Base-by-base conservation (phyloP, 768 basidiomycete species). In the Lentinula detonsa region DNA sequence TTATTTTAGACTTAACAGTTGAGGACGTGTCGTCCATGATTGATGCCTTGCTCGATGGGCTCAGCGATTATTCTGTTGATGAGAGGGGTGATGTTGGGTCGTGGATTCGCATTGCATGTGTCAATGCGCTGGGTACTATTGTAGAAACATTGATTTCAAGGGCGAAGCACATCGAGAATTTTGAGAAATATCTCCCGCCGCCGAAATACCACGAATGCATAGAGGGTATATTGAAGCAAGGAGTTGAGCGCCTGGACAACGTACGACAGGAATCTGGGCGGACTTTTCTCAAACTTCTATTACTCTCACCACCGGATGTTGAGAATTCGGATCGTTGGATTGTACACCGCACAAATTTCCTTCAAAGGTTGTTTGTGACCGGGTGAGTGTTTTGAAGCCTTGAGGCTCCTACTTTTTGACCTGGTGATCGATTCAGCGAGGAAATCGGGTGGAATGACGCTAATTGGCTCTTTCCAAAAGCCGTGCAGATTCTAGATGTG, bases 11-110 rank as follows among this genome's bases (percentile, higher is more conserved):
- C 63, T 65, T 88, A 62, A 74, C 78, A 52, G 71, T 80, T 42
- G 73, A 73, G 40, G 64, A 76, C 40, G 75, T 87, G 55, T 72
- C 75, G 59, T 68, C 75, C 4, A 69, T 92, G 59, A 76, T 88
- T 55, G 75, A 81, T 58, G 79, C 82, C 18, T 69, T 92, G 40
- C 71, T 87, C n/a, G 70, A 68, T n/a, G 95, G 93, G 3, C 73
- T 99, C 57, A 79, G 84, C 18, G 95, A 99, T 75, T 99, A 98
- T 69, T 90, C 92, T 5, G 85, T 84, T 52, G 96, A 99, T 70
- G 91, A 97, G 70, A 86, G 96, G 65, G 96, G 96, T 4, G 97
- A 99, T 69, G 90, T 99, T 40, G 96, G 96, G 45, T 98, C 96
- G 2, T 97, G 95, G 94, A 82, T 95, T 56, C 90, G 96, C 63